These are phyloP conservation scores for Xylaria venustula DNA, from an alignment of 495 filamentous ascomycete genomes.

Conservation along the genomic window DNA sequence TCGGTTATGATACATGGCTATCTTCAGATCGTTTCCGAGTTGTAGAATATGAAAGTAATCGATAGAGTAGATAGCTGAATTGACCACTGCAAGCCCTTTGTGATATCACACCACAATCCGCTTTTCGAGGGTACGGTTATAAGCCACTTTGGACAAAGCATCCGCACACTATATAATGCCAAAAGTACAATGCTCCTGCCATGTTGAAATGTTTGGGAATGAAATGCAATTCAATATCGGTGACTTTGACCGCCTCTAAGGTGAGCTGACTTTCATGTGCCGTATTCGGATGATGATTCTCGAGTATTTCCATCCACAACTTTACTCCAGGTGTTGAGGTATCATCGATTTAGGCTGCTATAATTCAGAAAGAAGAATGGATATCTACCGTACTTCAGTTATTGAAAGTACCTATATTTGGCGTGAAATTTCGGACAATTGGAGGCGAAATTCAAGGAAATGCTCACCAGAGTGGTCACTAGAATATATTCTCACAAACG, in stretches of 20 bases:
- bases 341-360: too few species aligned
- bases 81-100: slow-evolving; percentile 1
- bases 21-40: background rate
- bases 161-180: background rate
- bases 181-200: background rate
- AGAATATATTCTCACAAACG: too few species aligned
- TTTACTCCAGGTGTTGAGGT: too few species aligned
- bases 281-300: too few species aligned
- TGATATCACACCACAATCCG: slow-evolving; percentile 1
- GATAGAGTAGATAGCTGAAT: background rate
- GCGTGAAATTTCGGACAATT: too few species aligned
- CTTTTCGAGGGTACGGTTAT: background rate
- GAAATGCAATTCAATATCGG: background rate
- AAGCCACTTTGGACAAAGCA: background rate
- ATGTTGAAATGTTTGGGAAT: background rate
- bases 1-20: background rate
- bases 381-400: too few species aligned
- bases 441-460: too few species aligned
- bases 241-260: background rate
- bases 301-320: too few species aligned
- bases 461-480: too few species aligned
- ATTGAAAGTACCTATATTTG: too few species aligned
- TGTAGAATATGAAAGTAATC: background rate
- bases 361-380: too few species aligned
- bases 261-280: background rate